A percentile compares a stretch with the other conserved stretches of the same genome.
phyloP scores from a whole-genome alignment of 2,329 filamentous ascomycete species.

The Trichocomaceae sp. region DNA sequence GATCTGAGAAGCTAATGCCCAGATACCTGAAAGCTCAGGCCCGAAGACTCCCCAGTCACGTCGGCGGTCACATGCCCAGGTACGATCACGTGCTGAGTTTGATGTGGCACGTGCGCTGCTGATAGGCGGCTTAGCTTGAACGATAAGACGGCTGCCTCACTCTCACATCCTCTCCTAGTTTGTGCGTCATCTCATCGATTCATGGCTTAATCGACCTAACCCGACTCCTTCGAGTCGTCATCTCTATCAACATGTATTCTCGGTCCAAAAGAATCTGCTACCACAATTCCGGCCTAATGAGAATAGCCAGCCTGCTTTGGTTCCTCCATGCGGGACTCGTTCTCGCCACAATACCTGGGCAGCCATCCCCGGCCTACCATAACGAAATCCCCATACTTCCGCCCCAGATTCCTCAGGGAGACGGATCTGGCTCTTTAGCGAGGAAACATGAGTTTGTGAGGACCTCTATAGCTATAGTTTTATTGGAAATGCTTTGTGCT shows the following conservation, averaged over 20 bases:
- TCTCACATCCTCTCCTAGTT: background rate
- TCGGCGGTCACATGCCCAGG: background rate
- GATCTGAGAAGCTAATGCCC: too few relatives aligned
- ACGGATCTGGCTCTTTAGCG: constrained; percentile 9
- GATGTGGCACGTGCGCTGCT: constrained; percentile 7
- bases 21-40: background rate
- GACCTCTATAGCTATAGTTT: constrained; percentile 6
- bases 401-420: constrained; percentile 28
- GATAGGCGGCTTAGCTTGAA: constrained; percentile 7
- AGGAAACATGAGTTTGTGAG: constrained; percentile 33
- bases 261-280: background rate
- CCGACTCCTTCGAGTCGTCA: constrained; percentile 10
- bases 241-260: background rate
- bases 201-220: constrained; percentile 1
- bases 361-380: background rate
- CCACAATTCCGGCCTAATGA: background rate
- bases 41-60: background rate
- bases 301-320: constrained; percentile 3
- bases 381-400: constrained; percentile 26
- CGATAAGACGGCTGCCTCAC: constrained; percentile 9
- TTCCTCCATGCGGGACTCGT: constrained; percentile 9
- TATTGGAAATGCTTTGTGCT: background rate
- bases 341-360: constrained; percentile 9
- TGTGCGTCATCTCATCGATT: constrained; percentile 8
- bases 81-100: background rate